These are phyloP conservation scores for Solanum hybrid DNA, from an alignment of 305 asterid genomes.

Conservation along the genomic window DNA sequence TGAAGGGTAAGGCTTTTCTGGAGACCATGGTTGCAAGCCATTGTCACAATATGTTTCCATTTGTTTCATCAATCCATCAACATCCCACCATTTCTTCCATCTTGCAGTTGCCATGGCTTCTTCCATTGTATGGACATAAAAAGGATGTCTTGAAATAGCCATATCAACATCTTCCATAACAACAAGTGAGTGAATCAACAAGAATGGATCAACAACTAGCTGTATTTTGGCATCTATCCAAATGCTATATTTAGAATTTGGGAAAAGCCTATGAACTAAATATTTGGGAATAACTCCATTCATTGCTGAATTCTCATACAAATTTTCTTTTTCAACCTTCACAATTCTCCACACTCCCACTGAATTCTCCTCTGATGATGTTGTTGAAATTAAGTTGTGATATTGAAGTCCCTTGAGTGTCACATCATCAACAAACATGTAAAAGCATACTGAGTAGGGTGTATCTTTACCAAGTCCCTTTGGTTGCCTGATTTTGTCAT, in stretches of 20 bases:
- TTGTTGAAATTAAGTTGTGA: conserved; percentile 42
- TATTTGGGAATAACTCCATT: conserved; percentile 73
- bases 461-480: conserved; percentile 63
- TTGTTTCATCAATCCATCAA: conserved; percentile 41
- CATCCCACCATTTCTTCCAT: conserved; percentile 91
- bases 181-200: conserved; percentile 58
- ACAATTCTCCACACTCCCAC: conserved; percentile 81
- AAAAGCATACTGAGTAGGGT: conserved; percentile 50
- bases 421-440: conserved; percentile 72
- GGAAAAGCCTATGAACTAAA: conserved; percentile 67
- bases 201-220: conserved; percentile 67
- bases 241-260: conserved; percentile 63
- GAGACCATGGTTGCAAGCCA: conserved; percentile 74
- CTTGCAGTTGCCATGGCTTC: conserved; percentile 84
- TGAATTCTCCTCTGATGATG: conserved; percentile 18
- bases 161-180: conserved; percentile 49
- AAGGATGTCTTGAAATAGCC: conserved; percentile 77
- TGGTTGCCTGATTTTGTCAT: conserved; percentile 89
- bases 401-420: conserved; percentile 41
- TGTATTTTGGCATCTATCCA: conserved; percentile 91
- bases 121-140: conserved; percentile 60
- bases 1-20: conserved; percentile 66
- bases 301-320: conserved; percentile 71
- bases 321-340: conserved; percentile 24
- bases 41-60: conserved; percentile 75